Conservation (phyloP, 345 rosid genomes). For the Linum tenue region DNA sequence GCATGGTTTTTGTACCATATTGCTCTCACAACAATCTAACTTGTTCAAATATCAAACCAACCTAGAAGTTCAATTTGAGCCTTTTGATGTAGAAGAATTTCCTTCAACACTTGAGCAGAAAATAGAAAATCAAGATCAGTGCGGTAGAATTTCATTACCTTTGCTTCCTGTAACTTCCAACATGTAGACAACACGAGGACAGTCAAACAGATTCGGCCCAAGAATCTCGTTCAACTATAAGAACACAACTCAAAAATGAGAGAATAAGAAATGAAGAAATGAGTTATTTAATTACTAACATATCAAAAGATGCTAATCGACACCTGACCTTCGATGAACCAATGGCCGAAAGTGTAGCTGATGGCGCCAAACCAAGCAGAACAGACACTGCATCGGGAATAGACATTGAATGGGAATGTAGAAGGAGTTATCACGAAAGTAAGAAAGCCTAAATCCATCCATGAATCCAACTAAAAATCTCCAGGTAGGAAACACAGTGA, state of each 20-base stretch:
- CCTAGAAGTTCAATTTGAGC: constrained; percentile 70
- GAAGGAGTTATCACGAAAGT: not conserved
- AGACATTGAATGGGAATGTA: constrained; percentile 42
- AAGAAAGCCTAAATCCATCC: constrained; percentile 1
- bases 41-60: constrained; percentile 13
- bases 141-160: constrained; percentile 28
- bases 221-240: constrained; percentile 77
- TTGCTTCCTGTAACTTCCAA: constrained; percentile 72
- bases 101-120: constrained; percentile 10
- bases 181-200: constrained; percentile 75
- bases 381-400: constrained; percentile 58
- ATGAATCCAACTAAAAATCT: too few species aligned
- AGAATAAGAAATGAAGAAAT: too few species aligned
- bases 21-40: constrained; percentile 32
- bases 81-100: constrained; percentile 16
- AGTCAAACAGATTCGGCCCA: constrained; percentile 67
- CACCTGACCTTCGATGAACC: constrained; percentile 73
- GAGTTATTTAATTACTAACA: not conserved
- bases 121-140: not conserved
- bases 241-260: too few species aligned
- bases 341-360: constrained; percentile 50
- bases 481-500: too few species aligned
- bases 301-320: not conserved
- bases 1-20: constrained; percentile 37
- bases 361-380: constrained; percentile 82